A percentile compares a stretch with the other conserved stretches of the same genome.
phyloP scores from a whole-genome alignment of 2,329 filamentous ascomycete genomes.

The Aspergillus sp. region DNA sequence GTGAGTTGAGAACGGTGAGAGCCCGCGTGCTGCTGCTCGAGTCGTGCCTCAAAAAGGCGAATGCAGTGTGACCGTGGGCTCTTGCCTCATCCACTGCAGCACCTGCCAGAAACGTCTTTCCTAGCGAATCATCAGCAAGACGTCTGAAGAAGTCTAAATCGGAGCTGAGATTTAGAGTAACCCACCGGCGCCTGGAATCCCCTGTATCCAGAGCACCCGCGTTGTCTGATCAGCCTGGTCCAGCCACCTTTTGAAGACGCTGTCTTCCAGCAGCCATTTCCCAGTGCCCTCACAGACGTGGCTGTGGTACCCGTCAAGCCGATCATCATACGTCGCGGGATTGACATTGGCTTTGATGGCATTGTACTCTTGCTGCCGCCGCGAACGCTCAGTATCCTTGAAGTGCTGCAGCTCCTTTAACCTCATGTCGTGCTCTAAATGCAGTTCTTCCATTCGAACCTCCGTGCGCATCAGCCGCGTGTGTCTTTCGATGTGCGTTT shows the following conservation, averaged over 20 bases:
- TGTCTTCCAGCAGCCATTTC: constrained; percentile 9
- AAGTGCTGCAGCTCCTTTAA: constrained; percentile 10
- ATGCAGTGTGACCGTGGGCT: background rate
- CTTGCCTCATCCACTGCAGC: constrained; percentile 14
- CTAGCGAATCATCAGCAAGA: background rate
- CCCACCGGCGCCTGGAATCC: constrained; percentile 22
- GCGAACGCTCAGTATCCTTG: background rate
- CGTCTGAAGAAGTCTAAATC: background rate
- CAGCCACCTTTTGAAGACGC: constrained; percentile 3
- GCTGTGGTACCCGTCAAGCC: background rate
- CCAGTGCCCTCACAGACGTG: background rate
- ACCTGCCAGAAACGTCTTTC: constrained; percentile 17
- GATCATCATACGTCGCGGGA: constrained; percentile 2
- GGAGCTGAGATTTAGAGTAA: background rate
- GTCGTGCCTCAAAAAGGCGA: constrained; percentile 11
- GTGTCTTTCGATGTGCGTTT: constrained; percentile 5
- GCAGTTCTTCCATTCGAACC: constrained; percentile 1
- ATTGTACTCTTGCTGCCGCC: background rate
- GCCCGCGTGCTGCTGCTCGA: constrained; percentile 11
- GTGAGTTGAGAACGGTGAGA: constrained; percentile 22
- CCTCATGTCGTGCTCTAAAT: constrained; percentile 6
- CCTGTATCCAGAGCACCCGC: constrained; percentile 19
- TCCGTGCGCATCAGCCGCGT: constrained; percentile 8
- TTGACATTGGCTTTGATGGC: background rate
- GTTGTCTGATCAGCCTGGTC: background rate